Base-by-base conservation (phyloP, 345 rosid species). In the Populus tremula region DNA sequence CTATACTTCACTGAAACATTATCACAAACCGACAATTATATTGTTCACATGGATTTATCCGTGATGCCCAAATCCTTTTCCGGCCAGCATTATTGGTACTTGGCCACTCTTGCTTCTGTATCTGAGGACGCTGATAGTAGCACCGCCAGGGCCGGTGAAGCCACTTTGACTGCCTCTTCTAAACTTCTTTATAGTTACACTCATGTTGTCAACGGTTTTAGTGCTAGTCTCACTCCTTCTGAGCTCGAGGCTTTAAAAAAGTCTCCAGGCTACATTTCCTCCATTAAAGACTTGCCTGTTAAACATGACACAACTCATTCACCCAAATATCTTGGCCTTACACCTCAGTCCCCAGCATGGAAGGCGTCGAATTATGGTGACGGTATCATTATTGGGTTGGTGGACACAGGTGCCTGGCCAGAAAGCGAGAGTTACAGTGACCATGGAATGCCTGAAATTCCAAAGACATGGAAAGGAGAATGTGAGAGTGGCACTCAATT, bases 341-440 rank as follows among this genome's bases (percentile, higher is more conserved):
- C 53, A 21, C 7, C 77, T 5, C 50, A 66, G 10, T 71, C 80
- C 3, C 77, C 41, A 39, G 80, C 74, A 1, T 77, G 79, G 83
- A 53, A 72, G 33, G 35, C 13, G 16, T 67, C 86, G 1, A 80
- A 77, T 33, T 80, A 38, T 3, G 77, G 86, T 5, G 80, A 77
- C 41, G 79, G 47, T 70, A 47, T 80, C 2, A 77, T 71, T 9
- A 69, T 87, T 11, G 83, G 89, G 27, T 41, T 86, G 27, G 75
- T 78, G 23, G 89, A 84, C 54, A 10, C 85, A 0, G 85, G 87
- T 33, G 66, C 80, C 5, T 84, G 85, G 84, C 89, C 82, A 10
- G 81, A 86, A 65, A 82, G 83, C 74, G 73, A 50, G 31, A 87
- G 87, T 78, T 87, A 71, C 36, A 74, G 47, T 16, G 87, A 82